Evolutionary conservation across 192 early-diverging fungal genomes (phyloP), one percentile per base, ranked within the genome.

Genomic region (Umbelopsis isabellina): DNA sequence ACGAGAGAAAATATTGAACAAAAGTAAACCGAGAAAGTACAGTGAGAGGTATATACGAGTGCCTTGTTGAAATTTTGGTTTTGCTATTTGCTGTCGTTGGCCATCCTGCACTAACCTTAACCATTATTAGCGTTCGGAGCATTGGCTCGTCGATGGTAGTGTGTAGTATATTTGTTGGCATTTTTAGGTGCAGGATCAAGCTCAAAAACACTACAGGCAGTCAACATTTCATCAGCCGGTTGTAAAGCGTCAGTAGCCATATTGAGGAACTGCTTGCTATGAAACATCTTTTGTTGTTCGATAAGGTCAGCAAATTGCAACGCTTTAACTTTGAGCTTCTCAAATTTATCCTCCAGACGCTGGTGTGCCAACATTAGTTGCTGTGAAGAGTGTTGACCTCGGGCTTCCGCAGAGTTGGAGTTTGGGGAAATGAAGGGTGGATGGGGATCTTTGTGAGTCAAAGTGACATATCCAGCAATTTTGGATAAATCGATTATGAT

Each of bases 401-500:
- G 55, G 16, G 55, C 37, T 25, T 61, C 55, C 7, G 55, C 9
- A 23, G 55, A 61, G 55, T 61, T 61, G 55, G 55, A 8, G 37
- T 27, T 35, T 35, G 55, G 55, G 2, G 55, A 61, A 18, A 70
- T 65, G 64, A 78, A 78, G 12, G 70, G 66, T 8, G 76, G 76
- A 66, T 78, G 76, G 15, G 71, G 41, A 46, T 69, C 61, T 47
- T 73, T 78, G 30, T 78, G 76, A 65, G 66, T 78, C 49, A 78
- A 45, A 2, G 76, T 78, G 9, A 78, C 45, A 45, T 73, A 52
- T n/a, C 68, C 76, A 2, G 72, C 69, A 15, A 70, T 69, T 67
- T 78, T 78, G 9, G 65, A 45, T 51, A 78, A 30, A 50, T 78
- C 76, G 27, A 78, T 73, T 25, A 78, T 70, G n/a, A 78, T 72